Percentiles rank a stretch among this genome's conserved stretches.
These are phyloP conservation scores for Aspergillus neoniger DNA, from an alignment of 2,329 filamentous ascomycete species.

Conservation along the genomic window DNA sequence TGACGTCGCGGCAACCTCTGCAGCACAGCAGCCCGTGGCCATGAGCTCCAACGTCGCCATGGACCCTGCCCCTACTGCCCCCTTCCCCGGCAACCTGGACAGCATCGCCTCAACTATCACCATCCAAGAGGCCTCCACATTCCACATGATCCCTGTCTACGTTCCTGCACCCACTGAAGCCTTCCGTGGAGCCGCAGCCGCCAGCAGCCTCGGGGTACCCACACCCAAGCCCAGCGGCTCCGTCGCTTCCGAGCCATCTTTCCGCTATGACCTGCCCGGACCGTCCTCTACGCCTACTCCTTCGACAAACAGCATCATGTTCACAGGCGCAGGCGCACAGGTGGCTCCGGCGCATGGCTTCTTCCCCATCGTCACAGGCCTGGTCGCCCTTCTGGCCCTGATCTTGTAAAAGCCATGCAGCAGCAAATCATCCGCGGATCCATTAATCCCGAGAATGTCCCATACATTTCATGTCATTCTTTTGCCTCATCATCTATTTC, in stretches of 20 bases:
- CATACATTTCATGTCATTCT: neutral
- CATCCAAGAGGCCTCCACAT: conserved; percentile 18
- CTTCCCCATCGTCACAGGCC: conserved; percentile 25
- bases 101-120: conserved; percentile 15
- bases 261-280: conserved; percentile 38
- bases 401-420: conserved; percentile 25
- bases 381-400: conserved; percentile 32
- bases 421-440: neutral
- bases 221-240: conserved; percentile 47
- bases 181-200: conserved; percentile 23
- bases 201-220: conserved; percentile 22
- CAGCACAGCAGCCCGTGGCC: neutral
- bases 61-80: neutral
- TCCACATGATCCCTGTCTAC: conserved; percentile 31
- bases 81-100: conserved; percentile 1
- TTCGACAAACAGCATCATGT: conserved; percentile 17
- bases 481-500: neutral
- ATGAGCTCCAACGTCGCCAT: neutral
- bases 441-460: neutral
- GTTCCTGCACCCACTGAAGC: conserved; percentile 23
- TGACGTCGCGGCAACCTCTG: neutral
- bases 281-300: conserved; percentile 40
- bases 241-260: conserved; percentile 43
- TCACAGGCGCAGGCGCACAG: conserved; percentile 27
- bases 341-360: conserved; percentile 24